Conservation (phyloP, 2,329 filamentous ascomycete genomes). For the Huntiella decipiens region DNA sequence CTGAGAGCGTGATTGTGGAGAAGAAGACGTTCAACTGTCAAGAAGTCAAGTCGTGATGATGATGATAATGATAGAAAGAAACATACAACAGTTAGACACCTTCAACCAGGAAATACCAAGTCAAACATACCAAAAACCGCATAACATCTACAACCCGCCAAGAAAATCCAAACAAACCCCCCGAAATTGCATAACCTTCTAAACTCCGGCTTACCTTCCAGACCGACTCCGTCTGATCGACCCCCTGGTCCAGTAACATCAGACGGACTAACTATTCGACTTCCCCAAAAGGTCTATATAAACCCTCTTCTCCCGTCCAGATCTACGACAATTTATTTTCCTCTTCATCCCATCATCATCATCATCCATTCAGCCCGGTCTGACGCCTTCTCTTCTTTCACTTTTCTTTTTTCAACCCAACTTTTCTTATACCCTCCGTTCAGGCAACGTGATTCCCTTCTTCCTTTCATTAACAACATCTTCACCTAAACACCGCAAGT, state of each 20-base stretch:
- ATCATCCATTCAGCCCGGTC: conserved; percentile 4
- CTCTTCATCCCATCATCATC: not conserved
- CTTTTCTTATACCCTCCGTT: too few relatives aligned
- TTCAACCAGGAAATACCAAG: too few relatives aligned
- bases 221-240: too few relatives aligned
- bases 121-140: too few relatives aligned
- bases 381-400: conserved; percentile 8
- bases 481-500: conserved; percentile 12
- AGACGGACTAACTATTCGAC: not conserved
- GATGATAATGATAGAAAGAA: too few relatives aligned
- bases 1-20: too few relatives aligned
- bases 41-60: too few relatives aligned
- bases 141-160: not conserved
- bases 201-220: too few relatives aligned
- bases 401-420: not conserved
- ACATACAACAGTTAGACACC: too few relatives aligned
- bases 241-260: not conserved
- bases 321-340: too few relatives aligned
- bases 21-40: too few relatives aligned
- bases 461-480: not conserved
- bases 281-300: not conserved
- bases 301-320: not conserved
- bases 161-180: not conserved
- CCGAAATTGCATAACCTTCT: not conserved
- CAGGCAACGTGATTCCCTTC: too few relatives aligned